Base-by-base conservation (phyloP, 2,329 filamentous ascomycete species). In the Trematosphaeria pertusa region DNA sequence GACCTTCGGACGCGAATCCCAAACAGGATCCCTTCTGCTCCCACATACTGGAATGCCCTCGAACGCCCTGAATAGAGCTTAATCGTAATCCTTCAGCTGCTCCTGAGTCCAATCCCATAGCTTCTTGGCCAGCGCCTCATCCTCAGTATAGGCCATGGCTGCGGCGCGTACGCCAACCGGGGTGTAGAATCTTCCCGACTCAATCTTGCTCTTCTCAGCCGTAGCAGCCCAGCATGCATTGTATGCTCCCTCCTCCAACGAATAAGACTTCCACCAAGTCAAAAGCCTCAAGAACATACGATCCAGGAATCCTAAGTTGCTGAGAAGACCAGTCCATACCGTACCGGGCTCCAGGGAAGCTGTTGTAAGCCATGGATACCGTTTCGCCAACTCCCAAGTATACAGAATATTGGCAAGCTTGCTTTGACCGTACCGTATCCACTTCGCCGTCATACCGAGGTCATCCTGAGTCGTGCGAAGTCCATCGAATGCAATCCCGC, bases 371-470 rank as follows among this genome's bases (percentile, higher is more conserved):
- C 56, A 38, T 3, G 77, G 76, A 48, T 78, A 73, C 0, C 61
- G 65, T 11, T 56, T 42, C 4, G 75, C 72, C 15, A 78, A 62
- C 30, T 73, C 63, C 2, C 59, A 46, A 0, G 73, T 61, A 49
- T 72, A 77, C 1, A 78, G 67, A 11, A 79, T 59, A 34, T 78
- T 77, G 10, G 77, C 77, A 5, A 79, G 67, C 52, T 79, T 80
- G 46, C 65, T 69, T 38, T 77, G 73, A 5, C 72, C 74, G 57
- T 80, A 80, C 7, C 75, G 67, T 4, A 40, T 43, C 32, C 58
- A 67, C 24, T 28, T 28, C 4, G 8, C 12, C 9, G 22, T 28
- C 6, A 12, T 11, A 9, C 8, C 14, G 15, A 33, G 10, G 4
- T 35, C 12, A n/a, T 6, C n/a, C 6, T 20, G 14, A 20, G 31